Evolutionary conservation across 176 grass and related monocot species (phyloP).

Genomic region (Themeda triandra): DNA sequence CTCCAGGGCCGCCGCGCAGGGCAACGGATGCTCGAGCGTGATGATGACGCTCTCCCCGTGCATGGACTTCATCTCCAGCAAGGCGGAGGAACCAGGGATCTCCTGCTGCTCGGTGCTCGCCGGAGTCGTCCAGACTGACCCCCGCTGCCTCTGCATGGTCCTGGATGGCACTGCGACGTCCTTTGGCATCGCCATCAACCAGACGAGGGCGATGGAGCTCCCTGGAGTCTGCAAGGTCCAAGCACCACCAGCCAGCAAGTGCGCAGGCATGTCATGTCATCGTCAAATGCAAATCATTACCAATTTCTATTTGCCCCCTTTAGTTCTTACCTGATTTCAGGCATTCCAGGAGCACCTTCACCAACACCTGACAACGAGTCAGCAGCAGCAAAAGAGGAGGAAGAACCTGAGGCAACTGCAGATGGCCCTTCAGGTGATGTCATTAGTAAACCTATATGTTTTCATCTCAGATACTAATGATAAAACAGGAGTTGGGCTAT

Average conservation of each 20-base stretch:
- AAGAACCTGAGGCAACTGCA: not conserved
- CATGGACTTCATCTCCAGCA: slow-evolving; percentile 69
- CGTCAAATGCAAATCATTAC: not conserved
- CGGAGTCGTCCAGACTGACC: slow-evolving; percentile 53
- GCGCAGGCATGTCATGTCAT: slow-evolving; percentile 51
- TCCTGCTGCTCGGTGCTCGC: slow-evolving; percentile 76
- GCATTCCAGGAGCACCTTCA: not conserved
- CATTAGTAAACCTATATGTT: not conserved
- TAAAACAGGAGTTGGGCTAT: not conserved
- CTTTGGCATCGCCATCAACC: slow-evolving; percentile 69
- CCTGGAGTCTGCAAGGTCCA: slow-evolving; percentile 66
- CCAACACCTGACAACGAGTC: slow-evolving; percentile 5
- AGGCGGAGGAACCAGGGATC: slow-evolving; percentile 31
- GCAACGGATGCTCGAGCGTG: slow-evolving; percentile 56
- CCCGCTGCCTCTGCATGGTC: slow-evolving; percentile 73
- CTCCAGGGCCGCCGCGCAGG: slow-evolving; percentile 19
- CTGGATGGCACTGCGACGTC: slow-evolving; percentile 46
- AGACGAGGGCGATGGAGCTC: slow-evolving; percentile 57
- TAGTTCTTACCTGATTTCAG: slow-evolving; percentile 3
- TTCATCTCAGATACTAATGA: slow-evolving; percentile 2
- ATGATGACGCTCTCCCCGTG: slow-evolving; percentile 83
- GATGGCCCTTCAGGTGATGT: slow-evolving; percentile 36
- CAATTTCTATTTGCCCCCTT: not conserved
- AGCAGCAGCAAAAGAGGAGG: not conserved
- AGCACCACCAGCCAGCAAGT: slow-evolving; percentile 54